A percentile compares a stretch with the other conserved stretches of the same genome.
phyloP scores from a whole-genome alignment of 1,284 basidiomycete genomes.

The Cystodermella granulosa region DNA sequence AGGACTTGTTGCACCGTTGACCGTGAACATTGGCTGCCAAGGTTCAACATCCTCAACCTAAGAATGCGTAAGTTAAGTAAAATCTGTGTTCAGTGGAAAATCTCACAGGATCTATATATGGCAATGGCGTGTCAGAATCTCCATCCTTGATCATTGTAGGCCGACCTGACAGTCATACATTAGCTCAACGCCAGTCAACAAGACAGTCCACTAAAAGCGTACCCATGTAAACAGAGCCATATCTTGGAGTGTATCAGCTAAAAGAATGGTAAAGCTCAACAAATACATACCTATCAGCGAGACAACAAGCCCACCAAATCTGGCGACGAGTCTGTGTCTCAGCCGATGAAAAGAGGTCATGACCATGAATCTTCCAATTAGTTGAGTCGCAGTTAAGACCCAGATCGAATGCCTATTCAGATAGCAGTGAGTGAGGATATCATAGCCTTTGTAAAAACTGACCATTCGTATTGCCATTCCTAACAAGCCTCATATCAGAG shows the following conservation, averaged over 20 bases:
- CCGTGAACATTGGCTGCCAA: slow-evolving; percentile 51
- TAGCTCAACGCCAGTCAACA: not conserved
- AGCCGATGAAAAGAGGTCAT: slow-evolving; percentile 62
- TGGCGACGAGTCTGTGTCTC: slow-evolving; percentile 75
- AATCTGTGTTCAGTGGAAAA: slow-evolving; percentile 2
- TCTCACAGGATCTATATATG: slow-evolving; percentile 51
- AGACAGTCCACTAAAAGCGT: slow-evolving; percentile 62
- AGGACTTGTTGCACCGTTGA: slow-evolving; percentile 43
- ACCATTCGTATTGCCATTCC: slow-evolving; percentile 78
- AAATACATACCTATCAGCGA: slow-evolving; percentile 60
- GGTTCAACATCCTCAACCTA: slow-evolving; percentile 54
- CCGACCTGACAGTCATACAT: slow-evolving; percentile 43
- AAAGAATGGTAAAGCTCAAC: too few relatives aligned
- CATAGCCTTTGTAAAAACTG: slow-evolving; percentile 12
- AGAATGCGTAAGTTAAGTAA: slow-evolving; percentile 4
- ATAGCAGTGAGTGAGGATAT: not conserved
- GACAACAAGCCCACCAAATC: slow-evolving; percentile 78
- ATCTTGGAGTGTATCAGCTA: too few relatives aligned
- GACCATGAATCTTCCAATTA: slow-evolving; percentile 65
- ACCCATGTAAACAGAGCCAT: slow-evolving; percentile 35
- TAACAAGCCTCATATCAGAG: slow-evolving; percentile 25
- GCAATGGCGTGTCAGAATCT: slow-evolving; percentile 70
- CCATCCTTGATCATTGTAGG: slow-evolving; percentile 67
- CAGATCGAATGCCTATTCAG: slow-evolving; percentile 70
- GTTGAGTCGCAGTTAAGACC: slow-evolving; percentile 78